A percentile compares a stretch with the other conserved stretches of the same genome.
These are phyloP conservation scores for Solanum chilense DNA, from an alignment of 257 asterid species.

Conservation along the genomic window DNA sequence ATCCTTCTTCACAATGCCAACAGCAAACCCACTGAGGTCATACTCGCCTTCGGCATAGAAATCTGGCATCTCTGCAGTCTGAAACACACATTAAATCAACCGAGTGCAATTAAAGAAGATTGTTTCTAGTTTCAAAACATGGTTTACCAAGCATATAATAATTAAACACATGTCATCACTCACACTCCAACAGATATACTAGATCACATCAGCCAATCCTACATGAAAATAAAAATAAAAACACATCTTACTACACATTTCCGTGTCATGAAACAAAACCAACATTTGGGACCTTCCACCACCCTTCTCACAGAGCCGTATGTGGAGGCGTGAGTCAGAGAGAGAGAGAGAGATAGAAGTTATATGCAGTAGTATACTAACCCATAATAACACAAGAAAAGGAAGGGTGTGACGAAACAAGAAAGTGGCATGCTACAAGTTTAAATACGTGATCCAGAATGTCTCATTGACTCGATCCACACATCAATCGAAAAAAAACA, in stretches of 20 bases:
- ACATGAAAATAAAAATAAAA: background rate
- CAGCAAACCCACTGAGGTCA: slow-evolving; percentile 94
- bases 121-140: background rate
- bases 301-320: too few species aligned
- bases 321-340: background rate
- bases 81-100: slow-evolving; percentile 12
- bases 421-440: background rate
- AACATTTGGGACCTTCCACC: background rate
- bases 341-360: background rate
- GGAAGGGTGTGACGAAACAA: background rate
- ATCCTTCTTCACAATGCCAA: slow-evolving; percentile 71
- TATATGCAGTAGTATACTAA: background rate
- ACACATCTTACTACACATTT: background rate
- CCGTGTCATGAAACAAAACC: background rate
- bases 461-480: background rate
- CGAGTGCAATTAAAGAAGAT: background rate
- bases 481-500: background rate
- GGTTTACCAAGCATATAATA: background rate
- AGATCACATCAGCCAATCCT: background rate
- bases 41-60: slow-evolving; percentile 89
- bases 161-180: background rate
- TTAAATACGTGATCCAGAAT: background rate
- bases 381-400: background rate
- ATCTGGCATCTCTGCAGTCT: slow-evolving; percentile 99
- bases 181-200: background rate